Evolutionary conservation across 225 moss, liverwort and hornwort genomes (phyloP), one percentile per base, ranked within the genome.

Genomic region (Lunularia cruciata): DNA sequence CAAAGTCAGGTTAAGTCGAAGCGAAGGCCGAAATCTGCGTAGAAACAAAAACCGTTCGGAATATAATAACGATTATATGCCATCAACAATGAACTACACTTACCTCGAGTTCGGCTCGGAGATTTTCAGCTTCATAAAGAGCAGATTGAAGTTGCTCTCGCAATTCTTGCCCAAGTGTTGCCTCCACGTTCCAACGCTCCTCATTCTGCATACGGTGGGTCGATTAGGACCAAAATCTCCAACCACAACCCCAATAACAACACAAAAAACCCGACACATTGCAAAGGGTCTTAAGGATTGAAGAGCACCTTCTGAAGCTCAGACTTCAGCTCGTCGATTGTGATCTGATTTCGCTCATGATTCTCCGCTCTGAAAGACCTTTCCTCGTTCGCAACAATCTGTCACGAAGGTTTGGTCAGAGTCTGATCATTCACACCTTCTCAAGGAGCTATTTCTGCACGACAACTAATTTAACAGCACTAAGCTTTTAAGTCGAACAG

Each of bases 21-120:
- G 14, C 12, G 53, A 25, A n/a, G n/a, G n/a, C n/a, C n/a, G n/a
- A n/a, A n/a, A n/a, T n/a, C n/a, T n/a, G n/a, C n/a, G n/a, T n/a
- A n/a, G n/a, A n/a, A n/a, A n/a, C n/a, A n/a, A n/a, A n/a, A n/a
- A n/a, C n/a, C n/a, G n/a, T n/a, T n/a, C n/a, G n/a, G n/a, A n/a
- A n/a, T n/a, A n/a, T n/a, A n/a, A n/a, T n/a, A n/a, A n/a, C n/a
- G n/a, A n/a, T n/a, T n/a, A n/a, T n/a, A n/a, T n/a, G n/a, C n/a
- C n/a, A n/a, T n/a, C n/a, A n/a, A n/a, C n/a, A n/a, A n/a, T n/a
- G n/a, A n/a, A n/a, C n/a, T n/a, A n/a, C 16, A 5, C 28, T 55
- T 65, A 92, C 91, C 91, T 92, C 82, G 46, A 92, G 84, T 75
- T 92, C 82, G 23, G 63, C 78, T 13, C 78, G 84, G 39, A 92